Evolutionary conservation across 805 yeast species (phyloP), one percentile per base, ranked within the genome.

Genomic region (Pichia cabralensis): DNA sequence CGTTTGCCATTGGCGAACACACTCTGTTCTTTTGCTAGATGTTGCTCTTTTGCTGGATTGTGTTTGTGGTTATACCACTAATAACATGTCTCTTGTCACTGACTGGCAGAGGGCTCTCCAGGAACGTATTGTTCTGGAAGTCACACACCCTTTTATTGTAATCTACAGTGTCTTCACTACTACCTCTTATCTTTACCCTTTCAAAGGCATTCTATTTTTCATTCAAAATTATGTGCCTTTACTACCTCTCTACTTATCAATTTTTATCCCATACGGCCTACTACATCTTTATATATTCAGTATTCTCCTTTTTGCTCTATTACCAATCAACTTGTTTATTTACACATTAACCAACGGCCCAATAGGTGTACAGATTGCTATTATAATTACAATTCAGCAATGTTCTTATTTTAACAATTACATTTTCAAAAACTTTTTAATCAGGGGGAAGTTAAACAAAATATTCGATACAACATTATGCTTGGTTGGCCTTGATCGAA

Each of bases 381-480:
- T 44, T 5, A 40, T 46, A 2, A 29, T 44, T n/a, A 44, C 59
- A 2, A 33, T 43, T 8, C 53, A 50, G 35, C 56, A 54, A 32
- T 45, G 58, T 12, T 46, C 41, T 28, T 44, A 22, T 22, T 12
- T 54, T 13, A 43, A 50, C 9, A 42, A 46, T 31, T 49, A 43
- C 30, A 44, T 52, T 10, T 35, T 52, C 21, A 39, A 43, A 28
- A 45, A 46, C 11, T 50, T 50, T 23, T 30, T 54, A 22, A 44
- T 50, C 23, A 50, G 49, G 2, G 38, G 44, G 11, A 53, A 53
- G 29, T 38, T 52, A 42, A 47, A 45, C 25, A 39, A 34, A 10
- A 23, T 50, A 6, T 55, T 54, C 36, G 57, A 55, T 33, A 36
- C 37, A 5, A 46, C 55, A 9, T 33, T 56, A 26, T 55, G 58